A percentile compares a stretch with the other conserved stretches of the same genome.
phyloP scores from a whole-genome alignment of 257 asterid genomes.

The Solanum pinnatisectum region DNA sequence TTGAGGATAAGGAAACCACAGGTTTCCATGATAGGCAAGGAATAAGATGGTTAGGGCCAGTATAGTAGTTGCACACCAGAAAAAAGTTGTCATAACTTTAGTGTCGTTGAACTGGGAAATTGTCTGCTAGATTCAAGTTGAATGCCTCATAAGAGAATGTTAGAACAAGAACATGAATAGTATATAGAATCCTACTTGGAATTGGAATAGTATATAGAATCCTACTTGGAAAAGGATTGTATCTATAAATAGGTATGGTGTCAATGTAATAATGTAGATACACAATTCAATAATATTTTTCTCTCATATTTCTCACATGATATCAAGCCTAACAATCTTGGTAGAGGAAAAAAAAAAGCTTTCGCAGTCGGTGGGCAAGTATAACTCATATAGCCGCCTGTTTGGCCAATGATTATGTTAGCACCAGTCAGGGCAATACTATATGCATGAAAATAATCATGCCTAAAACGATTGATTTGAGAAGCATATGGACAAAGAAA shows the following conservation, averaged over 20 bases:
- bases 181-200: neutral
- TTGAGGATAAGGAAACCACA: neutral
- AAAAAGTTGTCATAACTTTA: neutral
- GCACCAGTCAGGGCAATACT: neutral
- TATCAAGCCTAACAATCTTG: neutral
- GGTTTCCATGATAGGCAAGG: neutral
- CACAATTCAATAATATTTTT: neutral
- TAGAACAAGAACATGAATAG: neutral
- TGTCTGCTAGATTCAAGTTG: neutral
- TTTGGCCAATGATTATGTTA: neutral
- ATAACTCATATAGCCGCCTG: neutral
- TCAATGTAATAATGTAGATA: neutral
- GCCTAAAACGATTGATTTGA: neutral
- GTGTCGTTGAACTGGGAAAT: neutral
- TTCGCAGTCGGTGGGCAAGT: neutral
- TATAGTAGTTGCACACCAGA: neutral
- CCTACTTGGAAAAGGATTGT: neutral
- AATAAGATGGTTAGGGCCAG: neutral
- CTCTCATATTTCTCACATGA: neutral
- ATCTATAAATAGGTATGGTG: neutral
- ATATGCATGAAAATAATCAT: neutral
- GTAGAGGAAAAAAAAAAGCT: neutral
- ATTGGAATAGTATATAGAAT: too few relatives aligned
- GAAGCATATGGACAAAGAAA: neutral
- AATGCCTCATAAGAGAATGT: neutral